A percentile compares a stretch with the other conserved stretches of the same genome.
Conservation (phyloP, 176 grass and related monocot genomes). For the Carex cristatella region DNA sequence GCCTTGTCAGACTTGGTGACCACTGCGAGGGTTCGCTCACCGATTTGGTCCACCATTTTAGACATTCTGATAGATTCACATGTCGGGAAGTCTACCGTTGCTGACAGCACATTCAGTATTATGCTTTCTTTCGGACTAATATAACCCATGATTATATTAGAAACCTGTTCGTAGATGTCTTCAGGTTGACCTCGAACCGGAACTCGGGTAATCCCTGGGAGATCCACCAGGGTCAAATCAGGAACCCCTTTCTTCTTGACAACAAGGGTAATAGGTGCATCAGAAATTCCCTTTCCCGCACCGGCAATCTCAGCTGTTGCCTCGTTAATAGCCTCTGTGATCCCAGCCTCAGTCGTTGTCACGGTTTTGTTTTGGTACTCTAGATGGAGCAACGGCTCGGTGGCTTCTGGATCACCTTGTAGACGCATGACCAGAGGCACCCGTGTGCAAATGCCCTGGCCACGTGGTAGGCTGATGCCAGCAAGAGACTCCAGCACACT, state of each 20-base stretch:
- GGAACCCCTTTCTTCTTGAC: constrained; percentile 22
- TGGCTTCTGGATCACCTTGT: not conserved
- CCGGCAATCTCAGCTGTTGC: constrained; percentile 26
- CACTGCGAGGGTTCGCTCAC: constrained; percentile 23
- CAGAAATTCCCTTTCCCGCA: constrained; percentile 16
- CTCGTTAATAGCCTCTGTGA: not conserved
- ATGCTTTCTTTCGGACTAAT: constrained; percentile 31
- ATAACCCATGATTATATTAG: constrained; percentile 18
- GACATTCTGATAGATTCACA: constrained; percentile 29
- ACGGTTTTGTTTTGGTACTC: constrained; percentile 19
- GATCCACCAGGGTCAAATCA: constrained; percentile 23
- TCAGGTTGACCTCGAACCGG: constrained; percentile 19
- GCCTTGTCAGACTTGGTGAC: constrained; percentile 28
- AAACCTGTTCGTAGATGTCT: constrained; percentile 30
- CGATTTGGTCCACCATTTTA: constrained; percentile 12
- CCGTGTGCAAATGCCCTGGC: constrained; percentile 35
- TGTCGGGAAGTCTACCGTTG: constrained; percentile 25
- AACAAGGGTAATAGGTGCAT: constrained; percentile 4
- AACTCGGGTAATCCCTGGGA: constrained; percentile 31
- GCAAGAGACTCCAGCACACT: constrained; percentile 33
- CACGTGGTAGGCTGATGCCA: constrained; percentile 27
- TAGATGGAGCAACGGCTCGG: not conserved
- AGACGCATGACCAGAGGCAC: constrained; percentile 29
- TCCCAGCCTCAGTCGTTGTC: not conserved
- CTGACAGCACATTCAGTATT: constrained; percentile 25